Base-by-base conservation (phyloP, 176 grass and related monocot species). In the Calamus simplicifolius region DNA sequence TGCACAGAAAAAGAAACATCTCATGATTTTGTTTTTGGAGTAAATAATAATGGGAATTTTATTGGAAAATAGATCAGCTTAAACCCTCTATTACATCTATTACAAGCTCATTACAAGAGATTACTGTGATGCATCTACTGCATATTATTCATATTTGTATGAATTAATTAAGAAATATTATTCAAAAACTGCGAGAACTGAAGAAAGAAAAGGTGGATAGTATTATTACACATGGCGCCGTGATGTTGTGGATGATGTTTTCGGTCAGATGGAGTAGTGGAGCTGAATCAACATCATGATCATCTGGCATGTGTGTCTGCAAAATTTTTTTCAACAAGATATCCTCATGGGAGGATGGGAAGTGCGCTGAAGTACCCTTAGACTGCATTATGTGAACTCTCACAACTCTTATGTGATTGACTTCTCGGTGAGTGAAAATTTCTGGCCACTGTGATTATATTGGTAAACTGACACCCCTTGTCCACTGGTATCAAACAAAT, bases 261-360 rank as follows among this genome's bases (percentile, higher is more conserved):
- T 70, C 68, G 29, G 56, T 19, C 16, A 70, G 68, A 70, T 70
- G 53, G 43, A 70, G 55, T 16, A 70, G 28, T 17, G 31, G 56
- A 59, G 38, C 35, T 29, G 55, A 50, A 58, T 70, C 68, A 28
- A 70, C 55, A 50, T 58, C 23, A 13, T n/a, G 18, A 29, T 59
- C 68, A 58, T 70, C 68, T 19, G 68, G 68, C 6, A 25, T 19
- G 29, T 70, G 68, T 19, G 21, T 51, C 19, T 70, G 68, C 38
- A 59, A 17, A 50, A 59, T 59, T 27, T 51, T 70, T 25, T 59
- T 70, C 56, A 70, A 29, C 68, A 51, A 59, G 43, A 70, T 19
- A 19, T 70, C 68, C 27, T 70, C 68, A 29, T 50, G 35, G 35
- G 10, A 43, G 35, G 35, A 43, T 43, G 12, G 35, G 10, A 43